Percentiles rank a stretch among this genome's conserved stretches.
phyloP scores from a whole-genome alignment of 345 rosid genomes.

The Ailanthus altissimus region DNA sequence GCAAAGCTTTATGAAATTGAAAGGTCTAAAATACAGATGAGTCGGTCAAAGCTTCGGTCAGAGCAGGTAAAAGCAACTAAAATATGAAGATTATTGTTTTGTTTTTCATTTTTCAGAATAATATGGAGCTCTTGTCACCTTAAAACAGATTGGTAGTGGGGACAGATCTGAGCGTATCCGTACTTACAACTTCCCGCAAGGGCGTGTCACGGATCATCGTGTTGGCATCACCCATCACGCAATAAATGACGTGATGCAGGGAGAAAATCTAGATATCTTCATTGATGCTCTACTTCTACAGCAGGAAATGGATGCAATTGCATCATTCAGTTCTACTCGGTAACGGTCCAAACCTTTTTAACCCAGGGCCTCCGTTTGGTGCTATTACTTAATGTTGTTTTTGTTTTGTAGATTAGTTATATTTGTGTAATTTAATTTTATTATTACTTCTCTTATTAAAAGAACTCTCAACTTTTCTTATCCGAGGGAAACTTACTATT shows the following conservation, averaged over 20 bases:
- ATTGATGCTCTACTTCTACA: conserved; percentile 84
- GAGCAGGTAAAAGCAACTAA: conserved; percentile 62
- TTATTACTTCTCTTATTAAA: no score
- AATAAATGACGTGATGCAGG: conserved; percentile 71
- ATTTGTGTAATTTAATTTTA: not conserved
- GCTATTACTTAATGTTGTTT: not conserved
- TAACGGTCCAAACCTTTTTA: conserved; percentile 20
- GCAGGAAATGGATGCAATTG: conserved; percentile 95
- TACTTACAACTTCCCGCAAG: conserved; percentile 95
- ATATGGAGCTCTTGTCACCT: conserved; percentile 16
- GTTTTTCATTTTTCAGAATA: conserved; percentile 11
- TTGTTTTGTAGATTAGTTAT: not conserved
- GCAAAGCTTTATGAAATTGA: conserved; percentile 94
- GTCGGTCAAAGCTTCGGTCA: conserved; percentile 75
- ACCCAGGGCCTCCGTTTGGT: not conserved
- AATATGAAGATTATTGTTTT: not conserved
- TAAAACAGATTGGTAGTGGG: conserved; percentile 82
- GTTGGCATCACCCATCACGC: conserved; percentile 84
- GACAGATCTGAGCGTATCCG: conserved; percentile 91
- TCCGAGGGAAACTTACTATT: not conserved
- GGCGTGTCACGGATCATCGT: conserved; percentile 87
- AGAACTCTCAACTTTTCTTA: not conserved
- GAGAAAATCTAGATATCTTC: conserved; percentile 79
- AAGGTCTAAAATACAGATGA: conserved; percentile 69
- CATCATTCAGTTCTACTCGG: conserved; percentile 60